phyloP scores from a whole-genome alignment of 352 stramenopile species.

The Phytophthora parvispora region DNA sequence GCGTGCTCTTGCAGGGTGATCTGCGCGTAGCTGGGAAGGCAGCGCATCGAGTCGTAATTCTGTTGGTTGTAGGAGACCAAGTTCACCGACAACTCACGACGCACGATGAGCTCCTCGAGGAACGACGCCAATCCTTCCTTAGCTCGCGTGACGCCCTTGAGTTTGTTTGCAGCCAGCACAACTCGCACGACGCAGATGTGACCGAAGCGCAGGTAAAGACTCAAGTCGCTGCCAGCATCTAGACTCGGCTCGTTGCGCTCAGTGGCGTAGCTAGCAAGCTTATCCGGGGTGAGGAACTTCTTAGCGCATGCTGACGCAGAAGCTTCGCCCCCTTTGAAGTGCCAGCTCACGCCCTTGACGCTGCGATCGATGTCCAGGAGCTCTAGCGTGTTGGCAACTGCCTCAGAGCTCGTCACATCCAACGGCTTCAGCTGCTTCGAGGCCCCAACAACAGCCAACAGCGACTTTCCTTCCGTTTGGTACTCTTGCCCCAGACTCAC shows the following conservation, averaged over 20 bases:
- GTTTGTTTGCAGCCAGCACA: constrained; percentile 63
- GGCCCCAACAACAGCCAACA: constrained; percentile 25
- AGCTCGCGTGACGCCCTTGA: constrained; percentile 74
- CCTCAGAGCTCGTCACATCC: constrained; percentile 49
- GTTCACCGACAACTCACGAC: constrained; percentile 98
- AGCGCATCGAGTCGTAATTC: constrained; percentile 97
- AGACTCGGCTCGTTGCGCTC: constrained; percentile 97
- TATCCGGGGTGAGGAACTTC: constrained; percentile 88
- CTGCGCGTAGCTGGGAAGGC: constrained; percentile 93
- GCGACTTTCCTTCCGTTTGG: constrained; percentile 38
- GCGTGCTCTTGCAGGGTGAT: constrained; percentile 94
- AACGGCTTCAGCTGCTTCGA: constrained; percentile 38
- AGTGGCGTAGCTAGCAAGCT: constrained; percentile 73
- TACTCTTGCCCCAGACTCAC: constrained; percentile 35
- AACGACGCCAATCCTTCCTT: constrained; percentile 92
- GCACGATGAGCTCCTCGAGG: constrained; percentile 98
- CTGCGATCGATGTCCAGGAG: constrained; percentile 72
- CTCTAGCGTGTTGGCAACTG: constrained; percentile 45
- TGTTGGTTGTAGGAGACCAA: constrained; percentile 96
- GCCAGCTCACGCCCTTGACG: constrained; percentile 56
- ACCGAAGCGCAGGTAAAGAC: constrained; percentile 96
- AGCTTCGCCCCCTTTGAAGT: constrained; percentile 79
- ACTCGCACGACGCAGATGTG: constrained; percentile 84
- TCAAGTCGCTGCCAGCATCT: constrained; percentile 93
- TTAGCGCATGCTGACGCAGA: constrained; percentile 77